Evolutionary conservation across 345 rosid genomes (phyloP).

Genomic region (Dipteronia dyeriana): DNA sequence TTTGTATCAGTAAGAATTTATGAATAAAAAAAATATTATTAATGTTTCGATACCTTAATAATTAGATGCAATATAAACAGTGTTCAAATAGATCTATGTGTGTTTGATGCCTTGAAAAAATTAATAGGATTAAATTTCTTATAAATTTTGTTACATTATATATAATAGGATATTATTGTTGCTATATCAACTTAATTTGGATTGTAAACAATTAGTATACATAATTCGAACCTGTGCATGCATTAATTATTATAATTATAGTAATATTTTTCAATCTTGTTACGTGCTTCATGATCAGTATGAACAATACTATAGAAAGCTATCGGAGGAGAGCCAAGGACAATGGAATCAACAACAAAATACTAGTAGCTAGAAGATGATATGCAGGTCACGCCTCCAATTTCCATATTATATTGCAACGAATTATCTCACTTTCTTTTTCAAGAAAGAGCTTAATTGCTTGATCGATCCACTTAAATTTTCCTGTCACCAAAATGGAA

Average conservation of each 20-base stretch:
- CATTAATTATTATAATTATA: too few species aligned
- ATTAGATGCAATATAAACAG: too few species aligned
- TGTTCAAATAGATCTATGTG: too few species aligned
- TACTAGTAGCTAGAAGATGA: slow-evolving; percentile 27
- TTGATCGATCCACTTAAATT: too few species aligned
- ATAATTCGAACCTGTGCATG: too few species aligned
- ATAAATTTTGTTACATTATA: too few species aligned
- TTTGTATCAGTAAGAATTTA: too few species aligned
- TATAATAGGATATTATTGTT: too few species aligned
- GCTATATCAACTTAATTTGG: background rate
- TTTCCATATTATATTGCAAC: background rate
- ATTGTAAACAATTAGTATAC: too few species aligned
- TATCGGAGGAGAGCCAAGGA: slow-evolving; percentile 67
- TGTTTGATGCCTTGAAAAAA: background rate
- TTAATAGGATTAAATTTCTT: background rate
- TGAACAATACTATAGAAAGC: slow-evolving; percentile 65
- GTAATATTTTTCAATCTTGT: background rate
- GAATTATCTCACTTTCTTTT: background rate
- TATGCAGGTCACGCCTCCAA: slow-evolving; percentile 47
- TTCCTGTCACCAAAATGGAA: too few species aligned
- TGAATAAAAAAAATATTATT: too few species aligned
- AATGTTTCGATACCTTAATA: background rate
- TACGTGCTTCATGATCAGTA: slow-evolving; percentile 35
- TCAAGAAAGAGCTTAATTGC: too few species aligned
- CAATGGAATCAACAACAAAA: slow-evolving; percentile 36